Evolutionary conservation across 768 basidiomycete species (phyloP).

Genomic region (Scleroderma bovista): DNA sequence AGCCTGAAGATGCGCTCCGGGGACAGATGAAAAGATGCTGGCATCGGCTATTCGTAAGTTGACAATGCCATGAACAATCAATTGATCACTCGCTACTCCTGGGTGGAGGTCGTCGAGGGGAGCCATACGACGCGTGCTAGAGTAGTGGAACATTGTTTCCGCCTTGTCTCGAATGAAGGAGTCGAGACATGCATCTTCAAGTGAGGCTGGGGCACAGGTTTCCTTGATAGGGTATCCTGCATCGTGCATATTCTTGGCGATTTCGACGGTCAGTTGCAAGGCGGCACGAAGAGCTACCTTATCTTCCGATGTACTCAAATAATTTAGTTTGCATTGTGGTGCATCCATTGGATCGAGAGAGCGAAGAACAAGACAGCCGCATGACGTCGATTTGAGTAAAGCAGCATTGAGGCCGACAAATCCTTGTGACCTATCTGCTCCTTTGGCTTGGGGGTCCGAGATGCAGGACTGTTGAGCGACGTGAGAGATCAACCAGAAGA

Average conservation of each 20-base stretch:
- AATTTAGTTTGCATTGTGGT: conserved; percentile 12
- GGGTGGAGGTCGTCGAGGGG: conserved; percentile 6
- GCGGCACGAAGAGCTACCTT: conserved; percentile 18
- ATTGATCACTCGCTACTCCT: conserved; percentile 43
- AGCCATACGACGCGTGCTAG: conserved; percentile 35
- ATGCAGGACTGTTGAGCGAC: conserved; percentile 7
- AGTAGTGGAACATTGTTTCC: conserved; percentile 31
- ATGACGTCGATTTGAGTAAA: conserved; percentile 17
- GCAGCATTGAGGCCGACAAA: conserved; percentile 20
- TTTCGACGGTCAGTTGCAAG: neutral
- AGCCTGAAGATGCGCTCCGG: conserved; percentile 30
- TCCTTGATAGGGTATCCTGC: conserved; percentile 15
- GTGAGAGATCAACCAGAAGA: conserved; percentile 1
- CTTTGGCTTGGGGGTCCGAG: conserved; percentile 5
- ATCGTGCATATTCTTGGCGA: conserved; percentile 19
- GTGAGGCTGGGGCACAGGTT: neutral
- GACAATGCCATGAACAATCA: conserved; percentile 40
- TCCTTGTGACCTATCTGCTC: conserved; percentile 12
- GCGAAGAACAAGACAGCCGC: conserved; percentile 16
- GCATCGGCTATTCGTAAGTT: conserved; percentile 39
- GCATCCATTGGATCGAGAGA: conserved; percentile 11
- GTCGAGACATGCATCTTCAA: conserved; percentile 1
- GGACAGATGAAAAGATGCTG: conserved; percentile 26
- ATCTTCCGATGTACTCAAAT: neutral
- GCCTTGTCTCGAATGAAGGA: neutral